phyloP scores from a whole-genome alignment of 257 asterid species.

The Solanum megistacrolobum region DNA sequence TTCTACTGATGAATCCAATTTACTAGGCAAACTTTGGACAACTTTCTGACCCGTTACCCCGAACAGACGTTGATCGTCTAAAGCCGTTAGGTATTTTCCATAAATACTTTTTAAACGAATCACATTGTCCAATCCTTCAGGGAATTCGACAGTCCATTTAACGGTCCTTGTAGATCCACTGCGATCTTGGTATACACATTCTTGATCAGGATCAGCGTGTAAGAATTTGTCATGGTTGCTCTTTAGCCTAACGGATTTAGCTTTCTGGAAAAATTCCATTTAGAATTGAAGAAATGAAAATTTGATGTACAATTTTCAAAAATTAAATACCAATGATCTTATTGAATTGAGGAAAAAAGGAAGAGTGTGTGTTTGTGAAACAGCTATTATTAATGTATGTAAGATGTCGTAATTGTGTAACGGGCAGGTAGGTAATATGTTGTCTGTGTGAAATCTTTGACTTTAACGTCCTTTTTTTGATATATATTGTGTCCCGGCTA shows the following conservation, averaged over 20 bases:
- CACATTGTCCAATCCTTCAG: constrained; percentile 41
- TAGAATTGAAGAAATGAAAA: constrained; percentile 12
- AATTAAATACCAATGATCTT: background rate
- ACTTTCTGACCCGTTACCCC: constrained; percentile 79
- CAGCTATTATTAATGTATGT: background rate
- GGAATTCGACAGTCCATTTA: constrained; percentile 67
- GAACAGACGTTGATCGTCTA: constrained; percentile 45
- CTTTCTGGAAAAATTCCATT: constrained; percentile 67
- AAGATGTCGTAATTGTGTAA: background rate
- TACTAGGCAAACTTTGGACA: constrained; percentile 39
- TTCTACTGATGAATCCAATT: constrained; percentile 55
- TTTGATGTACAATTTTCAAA: background rate
- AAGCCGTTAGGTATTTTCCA: constrained; percentile 56
- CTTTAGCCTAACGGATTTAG: constrained; percentile 50
- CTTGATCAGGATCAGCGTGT: constrained; percentile 58
- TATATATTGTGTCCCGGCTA: background rate
- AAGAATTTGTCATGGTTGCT: constrained; percentile 75
- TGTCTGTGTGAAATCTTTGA: background rate
- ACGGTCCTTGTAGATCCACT: constrained; percentile 31
- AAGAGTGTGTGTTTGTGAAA: background rate
- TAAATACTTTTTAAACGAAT: constrained; percentile 59
- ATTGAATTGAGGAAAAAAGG: background rate
- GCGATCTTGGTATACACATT: constrained; percentile 57
- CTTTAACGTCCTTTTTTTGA: background rate
- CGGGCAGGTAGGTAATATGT: background rate